Percentiles rank a stretch among this genome's conserved stretches.
phyloP scores from a whole-genome alignment of 371 early-diverging fungal species.

The Mucor indicus region DNA sequence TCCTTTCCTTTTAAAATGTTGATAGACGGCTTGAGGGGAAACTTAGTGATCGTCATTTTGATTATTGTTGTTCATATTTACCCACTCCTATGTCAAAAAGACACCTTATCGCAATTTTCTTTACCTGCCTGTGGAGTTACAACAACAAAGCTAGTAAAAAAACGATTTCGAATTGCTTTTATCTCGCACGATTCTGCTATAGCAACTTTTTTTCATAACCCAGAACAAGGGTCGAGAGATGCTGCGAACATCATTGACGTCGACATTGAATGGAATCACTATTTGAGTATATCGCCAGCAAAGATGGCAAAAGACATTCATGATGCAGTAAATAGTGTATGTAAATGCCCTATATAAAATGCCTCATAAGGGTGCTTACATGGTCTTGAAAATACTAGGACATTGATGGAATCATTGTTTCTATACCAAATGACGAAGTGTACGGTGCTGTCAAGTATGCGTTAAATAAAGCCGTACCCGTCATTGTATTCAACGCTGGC shows the following conservation, averaged over 20 bases:
- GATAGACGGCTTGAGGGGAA: too few species aligned
- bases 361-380: not conserved
- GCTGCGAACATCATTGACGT: slow-evolving; percentile 39
- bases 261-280: slow-evolving; percentile 36
- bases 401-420: slow-evolving; percentile 41
- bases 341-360: too few species aligned
- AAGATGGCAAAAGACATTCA: slow-evolving; percentile 36
- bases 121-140: not conserved
- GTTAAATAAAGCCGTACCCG: slow-evolving; percentile 27
- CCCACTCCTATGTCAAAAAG: too few species aligned
- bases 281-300: slow-evolving; percentile 16
- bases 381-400: slow-evolving; percentile 4
- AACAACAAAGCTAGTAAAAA: not conserved
- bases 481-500: slow-evolving; percentile 47
- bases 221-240: slow-evolving; percentile 38
- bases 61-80: too few species aligned
- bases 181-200: slow-evolving; percentile 34
- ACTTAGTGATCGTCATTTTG: too few species aligned
- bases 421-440: slow-evolving; percentile 41
- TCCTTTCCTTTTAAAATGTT: too few species aligned
- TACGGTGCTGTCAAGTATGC: slow-evolving; percentile 36
- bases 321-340: slow-evolving; percentile 23
- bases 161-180: slow-evolving; percentile 20
- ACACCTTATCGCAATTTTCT: not conserved
- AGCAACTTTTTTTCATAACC: slow-evolving; percentile 33